Percentiles rank a stretch among this genome's conserved stretches.
Evolutionary conservation across 2,329 filamentous ascomycete genomes (phyloP).

Genomic region (Erysiphe pulchra): DNA sequence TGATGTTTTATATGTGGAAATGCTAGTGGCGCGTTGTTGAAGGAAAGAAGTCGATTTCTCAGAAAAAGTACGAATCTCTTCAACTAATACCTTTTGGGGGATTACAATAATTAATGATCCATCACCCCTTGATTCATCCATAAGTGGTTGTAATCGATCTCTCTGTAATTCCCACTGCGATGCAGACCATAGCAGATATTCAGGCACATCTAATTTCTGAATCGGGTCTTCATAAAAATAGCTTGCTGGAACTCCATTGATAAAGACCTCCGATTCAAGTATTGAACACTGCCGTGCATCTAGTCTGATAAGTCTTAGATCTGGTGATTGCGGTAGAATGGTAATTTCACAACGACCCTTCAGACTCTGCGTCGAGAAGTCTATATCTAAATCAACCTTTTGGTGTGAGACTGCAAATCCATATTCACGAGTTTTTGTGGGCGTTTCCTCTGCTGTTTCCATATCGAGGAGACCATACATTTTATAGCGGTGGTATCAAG

Average conservation of each 20-base stretch:
- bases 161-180: conserved; percentile 52
- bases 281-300: conserved; percentile 38
- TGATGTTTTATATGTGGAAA: conserved; percentile 5
- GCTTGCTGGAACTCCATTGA: conserved; percentile 17
- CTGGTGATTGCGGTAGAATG: conserved; percentile 29
- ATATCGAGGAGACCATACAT: conserved; percentile 10
- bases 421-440: conserved; percentile 5
- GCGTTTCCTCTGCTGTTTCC: conserved; percentile 2
- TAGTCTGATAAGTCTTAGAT: conserved; percentile 29
- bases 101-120: conserved; percentile 32
- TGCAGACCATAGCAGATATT: conserved; percentile 34
- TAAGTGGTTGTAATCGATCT: conserved; percentile 28
- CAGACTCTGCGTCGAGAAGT: conserved; percentile 52
- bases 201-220: conserved; percentile 32
- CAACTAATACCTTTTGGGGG: conserved; percentile 33
- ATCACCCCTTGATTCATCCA: conserved; percentile 16
- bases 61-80: conserved; percentile 28
- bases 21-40: conserved; percentile 15
- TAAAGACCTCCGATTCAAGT: conserved; percentile 25
- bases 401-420: conserved; percentile 44
- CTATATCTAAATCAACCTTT: conserved; percentile 69
- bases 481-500: neutral
- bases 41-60: conserved; percentile 21
- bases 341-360: conserved; percentile 62
- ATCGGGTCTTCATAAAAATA: conserved; percentile 32